Base-by-base conservation (phyloP, 2,329 filamentous ascomycete species). In the Arthrobotrys conoides region DNA sequence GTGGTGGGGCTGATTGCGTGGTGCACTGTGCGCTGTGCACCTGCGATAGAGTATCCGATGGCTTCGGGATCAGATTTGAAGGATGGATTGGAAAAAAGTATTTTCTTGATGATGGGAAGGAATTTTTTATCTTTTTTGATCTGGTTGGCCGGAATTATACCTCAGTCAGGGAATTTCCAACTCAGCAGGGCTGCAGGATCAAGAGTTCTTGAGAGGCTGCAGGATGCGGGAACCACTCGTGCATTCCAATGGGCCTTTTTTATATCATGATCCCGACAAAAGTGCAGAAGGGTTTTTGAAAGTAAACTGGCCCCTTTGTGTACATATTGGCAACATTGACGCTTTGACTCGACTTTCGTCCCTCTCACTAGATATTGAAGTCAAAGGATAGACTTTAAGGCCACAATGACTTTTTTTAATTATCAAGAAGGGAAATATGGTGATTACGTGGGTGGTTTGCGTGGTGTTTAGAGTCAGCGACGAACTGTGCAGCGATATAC, bases 261-360 rank as follows among this genome's bases (percentile, higher is more conserved):
- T 49, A 49, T 49, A 49, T 49, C 48, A 51, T 51, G 48, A 20
- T 46, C 8, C 10, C 22, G 20, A 22, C 48, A 51, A 51, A 48
- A 48, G 46, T 48, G 46, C 46, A 48, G 33, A 36, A 8, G 33
- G 9, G 5, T 36, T 36, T 12, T 30, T 30, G 27, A 22, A 6
- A 10, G 46, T n/a, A 48, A 24, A 12, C 20, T 51, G 48, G 48
- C 48, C 48, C 24, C 20, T 51, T n/a, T 24, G 9, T 5, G 48
- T 36, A 12, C 33, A 36, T 3, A 8, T 36, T 36, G 33, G 33
- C 9, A 36, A 36, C 33, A 8, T 36, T 36, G 1, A 36, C 48
- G 20, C 20, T 27, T 8, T 51, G 48, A 51, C 48, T 48, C 46
- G 5, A 46, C 6, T 27, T 20, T 48, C 6, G 9, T 16, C 44